phyloP scores from a whole-genome alignment of 1,284 basidiomycete genomes.

The Pascua sp. region DNA sequence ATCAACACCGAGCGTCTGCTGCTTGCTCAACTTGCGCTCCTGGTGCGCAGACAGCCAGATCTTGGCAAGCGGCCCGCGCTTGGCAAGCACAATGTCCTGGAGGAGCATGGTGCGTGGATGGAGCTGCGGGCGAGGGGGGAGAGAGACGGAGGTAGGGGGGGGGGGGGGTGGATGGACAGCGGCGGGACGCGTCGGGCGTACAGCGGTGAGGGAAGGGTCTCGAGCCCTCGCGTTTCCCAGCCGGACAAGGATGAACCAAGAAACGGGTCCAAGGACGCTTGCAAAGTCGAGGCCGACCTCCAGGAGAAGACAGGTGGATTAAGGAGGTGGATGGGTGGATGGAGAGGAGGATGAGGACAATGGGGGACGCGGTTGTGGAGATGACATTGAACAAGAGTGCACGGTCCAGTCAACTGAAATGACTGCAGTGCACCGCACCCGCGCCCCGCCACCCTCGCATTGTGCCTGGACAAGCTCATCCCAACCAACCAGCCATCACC shows the following conservation, averaged over 20 bases:
- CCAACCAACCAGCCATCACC: too few species aligned
- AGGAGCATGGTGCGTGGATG: conserved; percentile 61
- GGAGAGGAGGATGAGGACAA: background rate
- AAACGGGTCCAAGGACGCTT: too few species aligned
- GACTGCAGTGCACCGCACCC: too few species aligned
- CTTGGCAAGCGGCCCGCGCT: conserved; percentile 87
- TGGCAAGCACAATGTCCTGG: conserved; percentile 85
- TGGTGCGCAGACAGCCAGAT: conserved; percentile 99
- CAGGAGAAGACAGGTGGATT: background rate
- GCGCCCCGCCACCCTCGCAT: too few species aligned
- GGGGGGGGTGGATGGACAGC: background rate
- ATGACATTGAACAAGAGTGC: background rate
- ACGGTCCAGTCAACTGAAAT: too few species aligned
- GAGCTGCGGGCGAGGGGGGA: background rate
- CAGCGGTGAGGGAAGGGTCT: too few species aligned
- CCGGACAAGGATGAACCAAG: too few species aligned
- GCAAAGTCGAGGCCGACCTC: too few species aligned
- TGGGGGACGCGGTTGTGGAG: background rate
- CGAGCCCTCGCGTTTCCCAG: too few species aligned
- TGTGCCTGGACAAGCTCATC: too few species aligned
- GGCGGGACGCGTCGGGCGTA: background rate
- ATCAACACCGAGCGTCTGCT: conserved; percentile 87
- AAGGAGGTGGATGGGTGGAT: background rate
- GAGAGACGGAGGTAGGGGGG: background rate
- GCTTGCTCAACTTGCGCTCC: conserved; percentile 95